These are phyloP conservation scores for Fusarium algeriense DNA, from an alignment of 2,329 filamentous ascomycete genomes.

Conservation along the genomic window DNA sequence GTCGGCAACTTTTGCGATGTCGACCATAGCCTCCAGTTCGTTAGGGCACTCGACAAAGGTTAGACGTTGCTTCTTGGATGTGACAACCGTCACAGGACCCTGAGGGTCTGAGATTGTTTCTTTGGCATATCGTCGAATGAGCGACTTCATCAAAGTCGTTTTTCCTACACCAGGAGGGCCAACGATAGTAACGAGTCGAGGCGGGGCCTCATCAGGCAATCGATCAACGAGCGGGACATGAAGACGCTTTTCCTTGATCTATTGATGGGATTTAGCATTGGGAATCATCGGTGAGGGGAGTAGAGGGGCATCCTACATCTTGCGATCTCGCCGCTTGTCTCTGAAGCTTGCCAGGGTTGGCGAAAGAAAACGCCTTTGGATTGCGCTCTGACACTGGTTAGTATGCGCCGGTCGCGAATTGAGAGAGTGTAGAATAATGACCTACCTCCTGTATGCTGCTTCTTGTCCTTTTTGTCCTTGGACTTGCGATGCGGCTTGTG, in stretches of 20 bases:
- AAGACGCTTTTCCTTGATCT: conserved; percentile 95
- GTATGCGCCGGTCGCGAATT: conserved; percentile 26
- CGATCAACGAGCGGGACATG: conserved; percentile 98
- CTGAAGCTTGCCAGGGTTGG: conserved; percentile 83
- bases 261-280: conserved; percentile 42
- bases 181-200: conserved; percentile 92
- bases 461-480: conserved; percentile 86
- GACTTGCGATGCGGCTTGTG: conserved; percentile 88
- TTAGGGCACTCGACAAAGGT: conserved; percentile 99
- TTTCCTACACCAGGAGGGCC: conserved; percentile 96
- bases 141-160: conserved; percentile 93
- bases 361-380: conserved; percentile 90
- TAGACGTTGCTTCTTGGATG: conserved; percentile 92
- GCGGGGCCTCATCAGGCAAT: conserved; percentile 93
- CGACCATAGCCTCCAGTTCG: conserved; percentile 95
- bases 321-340: conserved; percentile 79
- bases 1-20: conserved; percentile 96
- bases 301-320: conserved; percentile 66
- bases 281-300: neutral
- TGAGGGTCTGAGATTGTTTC: conserved; percentile 91
- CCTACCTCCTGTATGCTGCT: conserved; percentile 51
- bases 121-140: conserved; percentile 95
- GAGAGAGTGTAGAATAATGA: neutral
- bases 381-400: conserved; percentile 71
- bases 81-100: conserved; percentile 95